Conservation (phyloP, 768 basidiomycete genomes). For the Psilocybe cubensis region DNA sequence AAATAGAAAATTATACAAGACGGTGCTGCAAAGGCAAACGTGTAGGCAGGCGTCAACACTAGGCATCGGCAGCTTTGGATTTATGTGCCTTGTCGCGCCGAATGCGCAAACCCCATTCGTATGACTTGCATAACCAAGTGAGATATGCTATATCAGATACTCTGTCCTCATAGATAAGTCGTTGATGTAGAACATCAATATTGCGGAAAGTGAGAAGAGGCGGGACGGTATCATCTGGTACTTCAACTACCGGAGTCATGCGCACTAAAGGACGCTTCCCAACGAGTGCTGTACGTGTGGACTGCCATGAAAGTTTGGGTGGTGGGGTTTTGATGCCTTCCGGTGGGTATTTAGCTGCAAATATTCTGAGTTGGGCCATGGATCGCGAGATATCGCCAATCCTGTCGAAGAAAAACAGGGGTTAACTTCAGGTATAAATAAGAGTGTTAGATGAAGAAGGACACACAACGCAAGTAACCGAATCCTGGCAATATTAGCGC, state of each 20-base stretch:
- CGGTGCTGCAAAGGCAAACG: no score
- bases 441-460: not conserved
- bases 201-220: conserved; percentile 80
- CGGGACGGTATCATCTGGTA: conserved; percentile 80
- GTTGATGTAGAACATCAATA: conserved; percentile 78
- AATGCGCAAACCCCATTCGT: conserved; percentile 66
- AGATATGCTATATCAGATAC: conserved; percentile 64
- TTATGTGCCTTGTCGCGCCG: conserved; percentile 52
- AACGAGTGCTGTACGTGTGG: conserved; percentile 59
- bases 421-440: conserved; percentile 5
- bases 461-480: conserved; percentile 64
- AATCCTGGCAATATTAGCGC: conserved; percentile 70
- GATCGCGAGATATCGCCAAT: conserved; percentile 54
- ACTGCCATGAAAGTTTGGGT: conserved; percentile 52
- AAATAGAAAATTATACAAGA: no score
- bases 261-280: conserved; percentile 72
- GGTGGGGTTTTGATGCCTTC: conserved; percentile 42
- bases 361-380: conserved; percentile 58
- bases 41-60: no score
- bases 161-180: conserved; percentile 52
- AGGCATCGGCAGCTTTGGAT: not conserved
- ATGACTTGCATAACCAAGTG: conserved; percentile 74
- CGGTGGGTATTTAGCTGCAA: conserved; percentile 70
- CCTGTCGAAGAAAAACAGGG: conserved; percentile 32
- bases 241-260: conserved; percentile 56